Conservation (phyloP, 2,329 filamentous ascomycete species). For the Aspergillus phoenicis region DNA sequence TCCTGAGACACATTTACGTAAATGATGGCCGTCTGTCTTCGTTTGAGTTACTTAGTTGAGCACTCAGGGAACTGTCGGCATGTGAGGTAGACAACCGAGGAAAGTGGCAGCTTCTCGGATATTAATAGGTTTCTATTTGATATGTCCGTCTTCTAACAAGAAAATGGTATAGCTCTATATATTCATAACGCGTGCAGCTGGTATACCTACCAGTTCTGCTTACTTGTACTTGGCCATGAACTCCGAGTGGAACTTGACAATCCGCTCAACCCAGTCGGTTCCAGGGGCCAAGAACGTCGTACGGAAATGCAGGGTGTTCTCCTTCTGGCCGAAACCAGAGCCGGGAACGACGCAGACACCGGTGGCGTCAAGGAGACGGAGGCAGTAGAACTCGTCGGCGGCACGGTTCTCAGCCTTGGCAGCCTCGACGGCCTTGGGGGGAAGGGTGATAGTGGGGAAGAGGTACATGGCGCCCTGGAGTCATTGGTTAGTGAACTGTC, state of each 20-base stretch:
- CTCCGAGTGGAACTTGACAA: slow-evolving; percentile 85
- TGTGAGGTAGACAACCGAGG: no score
- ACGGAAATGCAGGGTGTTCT: slow-evolving; percentile 87
- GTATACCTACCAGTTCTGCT: background rate
- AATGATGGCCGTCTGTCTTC: no score
- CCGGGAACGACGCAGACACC: slow-evolving; percentile 94
- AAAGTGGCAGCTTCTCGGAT: background rate
- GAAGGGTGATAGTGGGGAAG: slow-evolving; percentile 88
- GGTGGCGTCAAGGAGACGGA: slow-evolving; percentile 86
- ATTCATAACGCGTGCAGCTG: slow-evolving; percentile 3
- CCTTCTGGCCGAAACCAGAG: slow-evolving; percentile 90
- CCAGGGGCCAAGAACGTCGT: slow-evolving; percentile 96
- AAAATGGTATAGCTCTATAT: slow-evolving; percentile 10
- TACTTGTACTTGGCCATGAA: slow-evolving; percentile 77
- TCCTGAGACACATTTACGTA: no score
- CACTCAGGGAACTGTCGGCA: no score
- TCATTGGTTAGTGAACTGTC: slow-evolving; percentile 1
- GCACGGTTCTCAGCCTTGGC: slow-evolving; percentile 72
- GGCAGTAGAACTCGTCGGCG: slow-evolving; percentile 92
- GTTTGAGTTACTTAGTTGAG: no score
- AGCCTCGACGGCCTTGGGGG: slow-evolving; percentile 73
- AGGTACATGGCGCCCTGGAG: slow-evolving; percentile 92
- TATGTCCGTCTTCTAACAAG: background rate
- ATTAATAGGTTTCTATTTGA: background rate
- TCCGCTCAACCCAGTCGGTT: slow-evolving; percentile 87